Base-by-base conservation (phyloP, 164 flowering plant genomes). In the Umbellularia californica region DNA sequence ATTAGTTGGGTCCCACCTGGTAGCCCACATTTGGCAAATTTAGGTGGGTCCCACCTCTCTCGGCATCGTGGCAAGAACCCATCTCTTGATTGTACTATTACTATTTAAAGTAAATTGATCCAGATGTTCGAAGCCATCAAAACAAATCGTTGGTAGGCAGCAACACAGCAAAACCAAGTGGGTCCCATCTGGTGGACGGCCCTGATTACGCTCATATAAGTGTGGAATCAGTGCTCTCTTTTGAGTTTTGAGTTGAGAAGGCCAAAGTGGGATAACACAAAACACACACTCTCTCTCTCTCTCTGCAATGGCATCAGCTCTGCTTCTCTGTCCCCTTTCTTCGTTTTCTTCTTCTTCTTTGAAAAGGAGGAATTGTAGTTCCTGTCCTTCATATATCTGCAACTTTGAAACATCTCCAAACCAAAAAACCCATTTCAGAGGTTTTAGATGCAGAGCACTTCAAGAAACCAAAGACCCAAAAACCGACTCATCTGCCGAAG, bases 401-500 rank as follows among this genome's bases (percentile, higher is more conserved):
- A 55, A 55, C 17, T 15, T 20, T 2, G 60, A 55, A 3, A 15
- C 33, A 66, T 25, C 2, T 35, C 63, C 70, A 25, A 50, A 22
- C 62, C 2, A n/a, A 14, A 72, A 41, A 47, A 65, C 70, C 75
- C 69, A 79, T n/a, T 47, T 47, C 65, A 68, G 65, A 66, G 2
- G 20, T 7, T 82, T 81, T 73, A 83, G 77, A 63, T 75, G 82
- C 72, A 84, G 82, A 81, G 97, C 98, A 41, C 75, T 90, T 50
- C 82, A 85, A 81, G 90, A 92, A 73, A 85, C 86, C 12, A 82
- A 87, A 71, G 87, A 88, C 75, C 74, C 74, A 55, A 72, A 77
- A 68, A 69, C 65, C 68, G 77, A 88, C 65, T 51, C 82, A 20
- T 79, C 91, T 0, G 81, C 92, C 1, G 97, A 95, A 66, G 95